These are phyloP conservation scores for Aspergillus vadensis DNA, from an alignment of 2,329 filamentous ascomycete species.

Conservation along the genomic window DNA sequence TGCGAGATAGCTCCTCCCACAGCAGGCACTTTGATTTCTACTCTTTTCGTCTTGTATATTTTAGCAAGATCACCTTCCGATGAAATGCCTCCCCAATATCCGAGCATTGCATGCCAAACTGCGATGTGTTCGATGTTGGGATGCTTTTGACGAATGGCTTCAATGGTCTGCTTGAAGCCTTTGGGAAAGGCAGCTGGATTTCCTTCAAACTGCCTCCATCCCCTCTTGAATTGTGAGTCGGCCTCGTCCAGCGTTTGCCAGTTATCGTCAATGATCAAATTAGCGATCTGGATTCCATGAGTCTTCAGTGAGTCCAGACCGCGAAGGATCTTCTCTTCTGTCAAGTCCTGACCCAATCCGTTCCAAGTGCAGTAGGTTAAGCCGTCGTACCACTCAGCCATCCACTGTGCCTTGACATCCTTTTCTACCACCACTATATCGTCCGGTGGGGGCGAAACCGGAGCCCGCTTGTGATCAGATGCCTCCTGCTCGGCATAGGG, in stretches of 20 bases:
- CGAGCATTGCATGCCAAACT: slow-evolving; percentile 87
- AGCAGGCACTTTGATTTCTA: slow-evolving; percentile 58
- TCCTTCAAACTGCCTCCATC: slow-evolving; percentile 84
- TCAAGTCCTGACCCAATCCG: slow-evolving; percentile 78
- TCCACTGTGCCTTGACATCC: slow-evolving; percentile 59
- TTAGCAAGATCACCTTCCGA: slow-evolving; percentile 72
- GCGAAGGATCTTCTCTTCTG: slow-evolving; percentile 73
- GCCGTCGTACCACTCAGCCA: slow-evolving; percentile 88
- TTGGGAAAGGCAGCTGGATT: slow-evolving; percentile 75
- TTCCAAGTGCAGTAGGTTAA: slow-evolving; percentile 98
- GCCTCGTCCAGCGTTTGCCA: slow-evolving; percentile 78
- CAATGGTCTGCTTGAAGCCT: slow-evolving; percentile 72
- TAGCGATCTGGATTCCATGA: slow-evolving; percentile 75
- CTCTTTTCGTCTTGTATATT: slow-evolving; percentile 71
- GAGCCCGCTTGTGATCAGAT: slow-evolving; percentile 18
- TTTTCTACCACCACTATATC: slow-evolving; percentile 48
- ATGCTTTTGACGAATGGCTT: slow-evolving; percentile 68
- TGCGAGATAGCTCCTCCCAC: slow-evolving; percentile 47
- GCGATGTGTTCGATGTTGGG: slow-evolving; percentile 78
- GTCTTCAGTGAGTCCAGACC: slow-evolving; percentile 72
- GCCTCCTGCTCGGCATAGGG: slow-evolving; percentile 27
- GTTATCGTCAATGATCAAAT: slow-evolving; percentile 93
- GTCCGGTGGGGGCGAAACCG: slow-evolving; percentile 38
- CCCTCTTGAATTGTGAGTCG: slow-evolving; percentile 53
- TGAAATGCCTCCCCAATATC: slow-evolving; percentile 90